phyloP scores from a whole-genome alignment of 148 eudicot genomes.

The Chenopodium album region DNA sequence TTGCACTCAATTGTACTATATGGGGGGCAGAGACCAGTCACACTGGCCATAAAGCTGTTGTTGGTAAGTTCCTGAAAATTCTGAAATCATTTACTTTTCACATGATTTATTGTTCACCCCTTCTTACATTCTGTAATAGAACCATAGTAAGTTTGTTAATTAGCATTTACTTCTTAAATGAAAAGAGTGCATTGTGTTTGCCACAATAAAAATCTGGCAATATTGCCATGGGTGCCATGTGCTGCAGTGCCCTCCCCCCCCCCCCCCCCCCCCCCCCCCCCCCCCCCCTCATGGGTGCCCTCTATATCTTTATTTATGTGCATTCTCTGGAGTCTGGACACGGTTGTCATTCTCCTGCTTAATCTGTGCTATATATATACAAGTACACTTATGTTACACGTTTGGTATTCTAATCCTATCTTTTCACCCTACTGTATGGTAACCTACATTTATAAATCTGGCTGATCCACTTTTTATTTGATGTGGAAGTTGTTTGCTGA shows the following conservation, averaged over 20 bases:
- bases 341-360: not conserved
- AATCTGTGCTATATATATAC: not conserved
- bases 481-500: not conserved
- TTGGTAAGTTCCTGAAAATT: constrained; percentile 50
- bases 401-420: not conserved
- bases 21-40: constrained; percentile 68
- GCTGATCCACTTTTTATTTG: not conserved
- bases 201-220: not conserved
- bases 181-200: not conserved
- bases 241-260: not conserved
- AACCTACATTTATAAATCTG: not conserved
- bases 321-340: not conserved
- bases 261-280: not conserved
- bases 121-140: not conserved
- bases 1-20: constrained; percentile 54
- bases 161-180: not conserved
- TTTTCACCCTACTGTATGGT: not conserved
- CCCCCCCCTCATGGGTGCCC: not conserved
- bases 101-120: constrained; percentile 1
- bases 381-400: not conserved
- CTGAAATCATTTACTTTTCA: not conserved
- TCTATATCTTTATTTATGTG: not conserved
- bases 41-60: constrained; percentile 53
- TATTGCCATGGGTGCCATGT: not conserved
- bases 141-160: not conserved